A percentile compares a stretch with the other conserved stretches of the same genome.
Evolutionary conservation across 768 basidiomycete genomes (phyloP).

Genomic region (Termitomyces sp.): DNA sequence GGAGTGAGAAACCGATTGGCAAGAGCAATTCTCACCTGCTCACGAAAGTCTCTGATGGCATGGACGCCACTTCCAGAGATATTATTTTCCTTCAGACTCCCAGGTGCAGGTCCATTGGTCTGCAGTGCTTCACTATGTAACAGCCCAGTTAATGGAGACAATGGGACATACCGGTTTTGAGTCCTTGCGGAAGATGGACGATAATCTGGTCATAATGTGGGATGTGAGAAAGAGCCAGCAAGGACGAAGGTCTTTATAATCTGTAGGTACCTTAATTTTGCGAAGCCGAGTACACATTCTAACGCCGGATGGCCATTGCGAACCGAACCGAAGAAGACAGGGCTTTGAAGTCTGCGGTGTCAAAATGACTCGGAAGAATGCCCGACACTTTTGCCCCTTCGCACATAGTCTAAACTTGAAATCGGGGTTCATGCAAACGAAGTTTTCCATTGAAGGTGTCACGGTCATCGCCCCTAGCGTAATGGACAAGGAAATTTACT

Average conservation of each 20-base stretch:
- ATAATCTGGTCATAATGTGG: constrained; percentile 13
- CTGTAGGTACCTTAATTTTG: neutral
- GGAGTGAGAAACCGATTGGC: neutral
- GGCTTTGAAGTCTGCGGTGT: neutral
- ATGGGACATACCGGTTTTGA: constrained; percentile 3
- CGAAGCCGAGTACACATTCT: neutral
- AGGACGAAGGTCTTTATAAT: constrained; percentile 4
- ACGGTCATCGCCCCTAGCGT: no score
- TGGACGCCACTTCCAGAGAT: constrained; percentile 19
- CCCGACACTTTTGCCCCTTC: no score
- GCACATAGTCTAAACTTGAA: no score
- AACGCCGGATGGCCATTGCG: neutral
- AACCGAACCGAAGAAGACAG: constrained; percentile 9
- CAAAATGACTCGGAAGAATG: neutral
- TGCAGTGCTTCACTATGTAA: neutral
- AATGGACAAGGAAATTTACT: no score
- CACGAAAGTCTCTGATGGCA: constrained; percentile 35
- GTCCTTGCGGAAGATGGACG: constrained; percentile 17
- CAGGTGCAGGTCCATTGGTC: constrained; percentile 13
- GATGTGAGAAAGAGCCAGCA: neutral
- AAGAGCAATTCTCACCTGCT: constrained; percentile 27
- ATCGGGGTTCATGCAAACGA: no score
- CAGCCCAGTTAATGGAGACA: neutral
- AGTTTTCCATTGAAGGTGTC: no score
- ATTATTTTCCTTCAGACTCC: neutral